Evolutionary conservation across 2,329 filamentous ascomycete species (phyloP), one percentile per base, ranked within the genome.

Genomic region (Didymellaceae sp.): DNA sequence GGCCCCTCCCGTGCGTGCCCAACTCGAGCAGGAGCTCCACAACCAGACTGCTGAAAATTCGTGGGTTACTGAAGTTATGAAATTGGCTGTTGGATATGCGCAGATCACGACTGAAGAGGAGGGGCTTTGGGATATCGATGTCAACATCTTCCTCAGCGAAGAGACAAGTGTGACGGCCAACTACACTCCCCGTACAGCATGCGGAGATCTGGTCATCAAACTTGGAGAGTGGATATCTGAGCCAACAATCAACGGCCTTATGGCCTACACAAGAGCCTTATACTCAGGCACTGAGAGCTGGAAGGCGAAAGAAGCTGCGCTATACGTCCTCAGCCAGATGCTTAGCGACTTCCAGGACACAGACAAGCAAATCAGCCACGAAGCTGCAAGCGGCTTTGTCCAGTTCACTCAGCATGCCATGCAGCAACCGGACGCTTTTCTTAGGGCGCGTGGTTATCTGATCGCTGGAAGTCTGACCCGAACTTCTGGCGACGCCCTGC

Each of bases 121-220:
- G 75, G 91, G 90, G 6, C 77, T 99, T 8, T 99, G 94, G 94
- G 91, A 97, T 62, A 91, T 97, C 56, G 94, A 99, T 72, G 89
- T 95, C 61, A 97, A 96, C 51, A 83, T 99, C 2, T 99, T 95
- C 74, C 81, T 99, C 37, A 93, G 91, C 1, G 94, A 99, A 74
- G 93, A 97, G 75, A 93, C 91, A 2, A 93, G 91, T 2, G 89
- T 97, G 14, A 96, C 91, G 10, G 90, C 92, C 24, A 97, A 97
- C 73, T 99, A 97, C 75, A 97, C 94, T 0, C 90, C 94, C 11
- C 86, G 94, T 60, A 96, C 91, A 14, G 94, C 93, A 31, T 94
- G 91, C 57, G 92, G 91, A 39, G 94, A 97, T 70, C 78, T 99
- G 39, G 82, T 96, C 21, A 91, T 96, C 74, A 97, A 96, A 76